Evolutionary conservation across 1,139 yeast genomes (phyloP).

Genomic region (Suhomyces terraborum): DNA sequence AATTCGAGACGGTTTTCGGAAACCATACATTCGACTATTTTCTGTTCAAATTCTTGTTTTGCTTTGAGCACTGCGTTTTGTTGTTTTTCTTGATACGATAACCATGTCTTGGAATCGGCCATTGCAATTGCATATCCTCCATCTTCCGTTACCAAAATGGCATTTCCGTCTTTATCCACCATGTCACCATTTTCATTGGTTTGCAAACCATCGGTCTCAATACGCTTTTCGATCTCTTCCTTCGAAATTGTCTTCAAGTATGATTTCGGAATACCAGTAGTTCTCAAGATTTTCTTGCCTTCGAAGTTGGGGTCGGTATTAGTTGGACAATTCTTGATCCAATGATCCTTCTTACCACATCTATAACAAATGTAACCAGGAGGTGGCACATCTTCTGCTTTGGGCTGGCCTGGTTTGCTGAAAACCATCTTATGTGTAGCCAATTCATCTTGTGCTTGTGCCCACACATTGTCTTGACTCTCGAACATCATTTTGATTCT

Average conservation of each 20-base stretch:
- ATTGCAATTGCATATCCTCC: conserved; percentile 95
- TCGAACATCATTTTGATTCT: conserved; percentile 88
- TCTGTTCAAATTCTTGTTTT: conserved; percentile 41
- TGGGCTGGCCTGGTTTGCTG: conserved; percentile 42
- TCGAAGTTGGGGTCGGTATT: conserved; percentile 92
- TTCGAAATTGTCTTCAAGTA: conserved; percentile 75
- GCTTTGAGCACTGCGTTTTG: conserved; percentile 53
- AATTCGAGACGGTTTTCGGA: conserved; percentile 45
- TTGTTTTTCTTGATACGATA: conserved; percentile 73
- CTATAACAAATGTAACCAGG: conserved; percentile 95
- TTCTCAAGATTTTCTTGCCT: conserved; percentile 84
- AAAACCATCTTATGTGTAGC: conserved; percentile 72
- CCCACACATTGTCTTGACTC: conserved; percentile 92
- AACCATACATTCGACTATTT: conserved; percentile 37
- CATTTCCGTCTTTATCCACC: conserved; percentile 65
- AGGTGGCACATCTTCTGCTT: conserved; percentile 78
- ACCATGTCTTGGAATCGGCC: conserved; percentile 94
- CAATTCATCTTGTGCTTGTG: conserved; percentile 88
- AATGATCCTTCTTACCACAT: conserved; percentile 96
- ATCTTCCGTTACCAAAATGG: conserved; percentile 85
- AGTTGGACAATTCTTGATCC: conserved; percentile 96
- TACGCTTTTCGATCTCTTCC: conserved; percentile 54
- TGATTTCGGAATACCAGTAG: conserved; percentile 96
- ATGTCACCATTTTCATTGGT: conserved; percentile 50
- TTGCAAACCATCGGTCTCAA: conserved; percentile 50